These are phyloP conservation scores for Colletotrichum sublineola DNA, from an alignment of 2,329 filamentous ascomycete genomes.

Conservation along the genomic window DNA sequence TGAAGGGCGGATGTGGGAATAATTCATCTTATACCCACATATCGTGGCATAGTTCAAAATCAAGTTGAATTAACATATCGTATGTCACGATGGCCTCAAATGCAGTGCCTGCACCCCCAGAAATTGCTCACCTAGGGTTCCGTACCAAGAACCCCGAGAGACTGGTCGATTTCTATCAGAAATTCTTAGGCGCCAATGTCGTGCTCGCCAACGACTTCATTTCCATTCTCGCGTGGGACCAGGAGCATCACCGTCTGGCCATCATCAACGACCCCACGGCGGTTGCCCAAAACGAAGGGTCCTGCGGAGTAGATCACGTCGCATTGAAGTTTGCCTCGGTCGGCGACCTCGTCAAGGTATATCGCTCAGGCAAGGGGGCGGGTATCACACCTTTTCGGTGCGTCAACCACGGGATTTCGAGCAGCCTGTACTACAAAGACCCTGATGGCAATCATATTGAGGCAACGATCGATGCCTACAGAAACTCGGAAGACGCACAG, in stretches of 20 bases:
- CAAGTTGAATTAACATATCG: not conserved
- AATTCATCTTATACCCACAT: not conserved
- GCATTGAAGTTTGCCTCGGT: conserved; percentile 56
- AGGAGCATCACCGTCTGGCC: conserved; percentile 62
- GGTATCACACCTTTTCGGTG: conserved; percentile 57
- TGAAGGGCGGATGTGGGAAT: not conserved
- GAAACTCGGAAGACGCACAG: conserved; percentile 51
- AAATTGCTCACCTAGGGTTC: conserved; percentile 17
- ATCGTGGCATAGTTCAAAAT: not conserved
- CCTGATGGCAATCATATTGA: conserved; percentile 63
- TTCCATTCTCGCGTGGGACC: conserved; percentile 58
- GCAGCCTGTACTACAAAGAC: conserved; percentile 61
- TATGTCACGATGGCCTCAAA: not conserved
- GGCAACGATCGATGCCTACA: conserved; percentile 60
- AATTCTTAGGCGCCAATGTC: conserved; percentile 52
- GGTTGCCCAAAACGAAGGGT: conserved; percentile 42
- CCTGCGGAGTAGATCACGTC: conserved; percentile 56
- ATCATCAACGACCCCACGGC: conserved; percentile 49
- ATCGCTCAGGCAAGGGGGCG: conserved; percentile 51
- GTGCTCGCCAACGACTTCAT: conserved; percentile 46
- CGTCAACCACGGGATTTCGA: conserved; percentile 62
- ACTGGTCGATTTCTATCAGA: conserved; percentile 54
- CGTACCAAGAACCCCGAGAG: not conserved
- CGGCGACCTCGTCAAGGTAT: conserved; percentile 52
- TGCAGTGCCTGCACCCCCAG: not conserved